phyloP scores from a whole-genome alignment of 805 yeast species.

The Ogataea salicorniae region DNA sequence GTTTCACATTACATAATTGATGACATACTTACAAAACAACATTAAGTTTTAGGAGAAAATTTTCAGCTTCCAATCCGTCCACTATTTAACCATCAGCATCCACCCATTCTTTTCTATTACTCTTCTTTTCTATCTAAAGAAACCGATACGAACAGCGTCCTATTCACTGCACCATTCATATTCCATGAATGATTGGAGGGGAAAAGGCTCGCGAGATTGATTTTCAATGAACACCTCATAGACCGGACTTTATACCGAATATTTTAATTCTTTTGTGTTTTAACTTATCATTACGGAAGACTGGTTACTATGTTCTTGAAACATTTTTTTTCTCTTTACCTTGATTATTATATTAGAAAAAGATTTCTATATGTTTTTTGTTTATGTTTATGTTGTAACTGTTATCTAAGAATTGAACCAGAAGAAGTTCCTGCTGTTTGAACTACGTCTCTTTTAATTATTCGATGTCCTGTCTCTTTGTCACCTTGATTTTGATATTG shows the following conservation, averaged over 20 bases:
- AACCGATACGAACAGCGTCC: conserved; percentile 37
- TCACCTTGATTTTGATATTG: no score
- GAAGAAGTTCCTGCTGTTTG: no score
- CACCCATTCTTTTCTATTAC: not conserved
- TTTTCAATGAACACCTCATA: conserved; percentile 35
- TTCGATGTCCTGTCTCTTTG: no score
- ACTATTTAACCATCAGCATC: not conserved
- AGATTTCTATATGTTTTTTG: not conserved
- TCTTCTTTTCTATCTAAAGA: conserved; percentile 16
- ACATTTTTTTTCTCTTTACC: conserved; percentile 14
- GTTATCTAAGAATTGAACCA: not conserved
- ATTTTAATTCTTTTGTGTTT: not conserved
- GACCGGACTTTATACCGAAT: conserved; percentile 22
- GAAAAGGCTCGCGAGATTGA: conserved; percentile 37
- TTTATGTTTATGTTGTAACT: not conserved
- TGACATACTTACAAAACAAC: not conserved
- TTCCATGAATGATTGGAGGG: conserved; percentile 38
- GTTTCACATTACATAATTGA: not conserved
- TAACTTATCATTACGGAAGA: conserved; percentile 15
- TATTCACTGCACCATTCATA: conserved; percentile 40
- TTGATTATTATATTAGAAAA: not conserved
- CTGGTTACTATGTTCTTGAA: conserved; percentile 39
- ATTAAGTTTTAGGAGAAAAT: not conserved
- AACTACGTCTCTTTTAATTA: no score
- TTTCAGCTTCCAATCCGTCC: not conserved